These are phyloP conservation scores for Iris macrosiphon DNA, from an alignment of 106 monocot species.

Conservation along the genomic window DNA sequence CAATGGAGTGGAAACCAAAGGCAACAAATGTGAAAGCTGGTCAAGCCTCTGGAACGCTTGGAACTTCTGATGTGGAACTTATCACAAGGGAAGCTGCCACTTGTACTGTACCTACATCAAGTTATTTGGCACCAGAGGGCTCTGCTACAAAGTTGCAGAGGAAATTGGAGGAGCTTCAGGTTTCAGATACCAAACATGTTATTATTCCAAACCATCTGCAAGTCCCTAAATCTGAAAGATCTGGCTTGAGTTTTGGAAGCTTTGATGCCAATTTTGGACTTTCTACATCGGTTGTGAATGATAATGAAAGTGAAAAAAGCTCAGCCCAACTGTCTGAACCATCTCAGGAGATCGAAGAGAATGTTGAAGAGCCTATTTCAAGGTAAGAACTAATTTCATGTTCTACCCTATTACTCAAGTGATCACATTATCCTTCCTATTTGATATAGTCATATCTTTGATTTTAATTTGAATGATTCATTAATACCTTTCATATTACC, in stretches of 20 bases:
- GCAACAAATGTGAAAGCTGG: slow-evolving; percentile 28
- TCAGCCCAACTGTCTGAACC: slow-evolving; percentile 25
- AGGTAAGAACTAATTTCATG: slow-evolving; percentile 26
- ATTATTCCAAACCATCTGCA: slow-evolving; percentile 88
- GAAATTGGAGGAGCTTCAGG: slow-evolving; percentile 44
- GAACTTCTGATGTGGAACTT: slow-evolving; percentile 15
- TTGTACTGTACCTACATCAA: slow-evolving; percentile 10
- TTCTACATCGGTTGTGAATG: slow-evolving; percentile 16
- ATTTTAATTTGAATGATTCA: too few relatives aligned
- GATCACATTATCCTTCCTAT: too few relatives aligned
- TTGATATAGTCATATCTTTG: too few relatives aligned
- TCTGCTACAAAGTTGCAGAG: slow-evolving; percentile 30
- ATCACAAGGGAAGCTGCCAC: slow-evolving; percentile 12
- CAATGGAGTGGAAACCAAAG: slow-evolving; percentile 93
- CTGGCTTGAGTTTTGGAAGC: slow-evolving; percentile 88
- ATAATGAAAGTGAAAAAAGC: slow-evolving; percentile 23
- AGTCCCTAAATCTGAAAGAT: slow-evolving; percentile 79
- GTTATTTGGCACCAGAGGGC: slow-evolving; percentile 16
- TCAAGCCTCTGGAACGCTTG: slow-evolving; percentile 17
- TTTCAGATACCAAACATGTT: slow-evolving; percentile 68
- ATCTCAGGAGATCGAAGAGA: slow-evolving; percentile 33
- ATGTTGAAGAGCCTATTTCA: slow-evolving; percentile 34
- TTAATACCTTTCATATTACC: too few relatives aligned
- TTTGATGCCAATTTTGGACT: slow-evolving; percentile 57
- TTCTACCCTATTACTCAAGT: too few relatives aligned